A percentile compares a stretch with the other conserved stretches of the same genome.
Evolutionary conservation across 1,139 yeast genomes (phyloP).

Genomic region (Candida dubliniensis): DNA sequence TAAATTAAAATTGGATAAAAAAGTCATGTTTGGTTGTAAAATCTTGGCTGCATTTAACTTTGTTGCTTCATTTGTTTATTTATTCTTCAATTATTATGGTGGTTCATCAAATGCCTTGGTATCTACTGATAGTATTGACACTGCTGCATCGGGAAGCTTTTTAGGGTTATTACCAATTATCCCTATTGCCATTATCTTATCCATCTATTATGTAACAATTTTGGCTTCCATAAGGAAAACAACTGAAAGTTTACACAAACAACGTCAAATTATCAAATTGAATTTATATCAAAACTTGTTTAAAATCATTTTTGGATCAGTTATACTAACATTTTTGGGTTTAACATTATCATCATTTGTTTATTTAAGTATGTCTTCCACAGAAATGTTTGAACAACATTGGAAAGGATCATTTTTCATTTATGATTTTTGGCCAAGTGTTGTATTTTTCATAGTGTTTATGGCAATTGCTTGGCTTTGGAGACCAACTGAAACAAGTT

Average conservation of each 20-base stretch:
- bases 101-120: conserved; percentile 40
- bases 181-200: conserved; percentile 72
- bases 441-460: conserved; percentile 82
- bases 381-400: conserved; percentile 78
- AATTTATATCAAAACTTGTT: conserved; percentile 80
- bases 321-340: conserved; percentile 52
- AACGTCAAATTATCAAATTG: conserved; percentile 89
- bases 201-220: conserved; percentile 73
- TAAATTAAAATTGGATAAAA: conserved; percentile 73
- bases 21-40: conserved; percentile 77
- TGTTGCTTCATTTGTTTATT: conserved; percentile 62
- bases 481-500: conserved; percentile 97
- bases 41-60: conserved; percentile 75
- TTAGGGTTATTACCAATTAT: conserved; percentile 47
- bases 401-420: conserved; percentile 93
- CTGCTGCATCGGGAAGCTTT: conserved; percentile 22
- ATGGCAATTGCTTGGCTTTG: conserved; percentile 85
- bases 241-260: conserved; percentile 69
- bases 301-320: conserved; percentile 69
- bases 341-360: conserved; percentile 70
- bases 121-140: conserved; percentile 22
- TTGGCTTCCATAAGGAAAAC: conserved; percentile 74
- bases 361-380: conserved; percentile 69
- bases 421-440: conserved; percentile 93
- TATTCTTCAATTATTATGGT: conserved; percentile 63